phyloP scores from a whole-genome alignment of 2,329 filamentous ascomycete species.

The Colletotrichum chlorophyti region DNA sequence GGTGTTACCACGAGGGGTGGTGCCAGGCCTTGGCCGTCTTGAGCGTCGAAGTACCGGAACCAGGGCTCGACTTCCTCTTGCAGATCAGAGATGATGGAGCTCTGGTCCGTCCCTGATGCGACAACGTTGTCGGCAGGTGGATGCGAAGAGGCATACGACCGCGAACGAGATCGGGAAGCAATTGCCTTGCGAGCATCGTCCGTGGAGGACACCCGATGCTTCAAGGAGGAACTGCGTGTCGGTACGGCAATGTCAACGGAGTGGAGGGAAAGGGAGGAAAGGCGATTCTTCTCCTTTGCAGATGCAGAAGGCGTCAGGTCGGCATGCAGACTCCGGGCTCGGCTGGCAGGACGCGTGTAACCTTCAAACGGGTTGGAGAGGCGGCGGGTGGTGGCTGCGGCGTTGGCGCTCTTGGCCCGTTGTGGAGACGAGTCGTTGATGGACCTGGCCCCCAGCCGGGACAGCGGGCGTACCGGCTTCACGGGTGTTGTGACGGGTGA shows the following conservation, averaged over 20 bases:
- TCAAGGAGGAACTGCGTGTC: slow-evolving; percentile 26
- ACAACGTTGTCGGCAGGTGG: slow-evolving; percentile 1
- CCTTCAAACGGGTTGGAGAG: slow-evolving; percentile 25
- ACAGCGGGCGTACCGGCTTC: slow-evolving; percentile 25
- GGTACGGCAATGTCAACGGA: slow-evolving; percentile 25
- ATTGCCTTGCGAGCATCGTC: slow-evolving; percentile 23
- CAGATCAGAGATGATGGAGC: slow-evolving; percentile 25
- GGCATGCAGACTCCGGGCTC: slow-evolving; percentile 27
- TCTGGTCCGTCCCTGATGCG: slow-evolving; percentile 1
- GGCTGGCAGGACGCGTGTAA: slow-evolving; percentile 22
- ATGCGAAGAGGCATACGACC: slow-evolving; percentile 5
- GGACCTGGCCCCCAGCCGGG: slow-evolving; percentile 20
- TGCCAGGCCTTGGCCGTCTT: slow-evolving; percentile 10
- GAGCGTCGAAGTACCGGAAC: slow-evolving; percentile 29
- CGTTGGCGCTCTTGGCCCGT: slow-evolving; percentile 23
- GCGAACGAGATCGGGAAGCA: slow-evolving; percentile 2
- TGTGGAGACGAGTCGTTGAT: slow-evolving; percentile 24
- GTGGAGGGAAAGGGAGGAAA: slow-evolving; percentile 12
- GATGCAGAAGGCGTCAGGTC: background rate
- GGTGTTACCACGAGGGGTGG: slow-evolving; percentile 17
- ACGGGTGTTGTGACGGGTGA: slow-evolving; percentile 22
- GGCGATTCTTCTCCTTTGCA: slow-evolving; percentile 5
- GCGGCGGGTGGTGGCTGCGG: slow-evolving; percentile 14
- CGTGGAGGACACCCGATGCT: slow-evolving; percentile 17
- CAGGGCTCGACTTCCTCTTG: slow-evolving; percentile 30